phyloP scores from a whole-genome alignment of 139 green algal species.

The Chlorella ohadii region DNA sequence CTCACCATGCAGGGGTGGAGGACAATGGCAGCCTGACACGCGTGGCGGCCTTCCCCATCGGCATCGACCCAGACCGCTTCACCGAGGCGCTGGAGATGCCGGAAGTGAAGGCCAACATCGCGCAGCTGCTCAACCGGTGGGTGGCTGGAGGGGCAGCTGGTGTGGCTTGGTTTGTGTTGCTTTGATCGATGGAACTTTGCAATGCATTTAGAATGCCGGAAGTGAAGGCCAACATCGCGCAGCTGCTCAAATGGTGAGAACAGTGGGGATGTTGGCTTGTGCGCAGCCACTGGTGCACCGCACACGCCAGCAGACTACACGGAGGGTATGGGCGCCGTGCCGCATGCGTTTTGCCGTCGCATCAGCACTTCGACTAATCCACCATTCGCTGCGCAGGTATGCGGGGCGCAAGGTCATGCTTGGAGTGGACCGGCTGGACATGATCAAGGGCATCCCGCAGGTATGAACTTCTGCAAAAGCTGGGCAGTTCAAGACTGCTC shows the following conservation, averaged over 20 bases:
- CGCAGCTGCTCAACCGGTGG: constrained; percentile 86
- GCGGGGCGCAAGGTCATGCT: constrained; percentile 96
- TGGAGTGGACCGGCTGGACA: constrained; percentile 98
- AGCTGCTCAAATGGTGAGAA: constrained; percentile 88
- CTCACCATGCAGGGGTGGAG: constrained; percentile 86
- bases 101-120: constrained; percentile 89
- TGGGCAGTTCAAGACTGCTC: too few species aligned
- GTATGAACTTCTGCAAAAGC: too few species aligned
- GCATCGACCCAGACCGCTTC: constrained; percentile 98
- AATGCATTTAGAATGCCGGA: too few species aligned
- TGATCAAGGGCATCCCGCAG: constrained; percentile 97
- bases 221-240: constrained; percentile 88
- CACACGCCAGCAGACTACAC: too few species aligned
- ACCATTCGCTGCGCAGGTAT: constrained; percentile 65
- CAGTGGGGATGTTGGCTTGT: too few species aligned
- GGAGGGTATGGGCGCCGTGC: too few species aligned
- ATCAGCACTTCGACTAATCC: too few species aligned
- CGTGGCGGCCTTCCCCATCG: constrained; percentile 94
- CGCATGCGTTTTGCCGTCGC: too few species aligned
- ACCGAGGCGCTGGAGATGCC: constrained; percentile 82
- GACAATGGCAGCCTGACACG: constrained; percentile 89
- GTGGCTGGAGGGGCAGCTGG: too few species aligned
- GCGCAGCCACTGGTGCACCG: too few species aligned
- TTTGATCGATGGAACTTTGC: too few species aligned
- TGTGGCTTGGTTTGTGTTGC: too few species aligned